Percentiles rank a stretch among this genome's conserved stretches.
Conservation (phyloP, 176 grass and related monocot species). For the Avena sativa region DNA sequence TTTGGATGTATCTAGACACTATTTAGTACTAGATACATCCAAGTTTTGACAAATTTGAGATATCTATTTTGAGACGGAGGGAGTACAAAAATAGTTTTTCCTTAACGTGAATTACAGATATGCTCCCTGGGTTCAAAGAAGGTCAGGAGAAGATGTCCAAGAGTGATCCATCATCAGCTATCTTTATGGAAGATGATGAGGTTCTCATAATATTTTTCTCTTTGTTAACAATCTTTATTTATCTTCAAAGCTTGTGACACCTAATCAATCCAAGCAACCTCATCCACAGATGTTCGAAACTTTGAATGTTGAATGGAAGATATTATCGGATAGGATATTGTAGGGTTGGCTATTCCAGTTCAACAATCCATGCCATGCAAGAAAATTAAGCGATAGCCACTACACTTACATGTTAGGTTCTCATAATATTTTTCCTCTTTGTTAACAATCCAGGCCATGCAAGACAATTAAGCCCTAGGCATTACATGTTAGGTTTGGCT, state of each 20-base stretch:
- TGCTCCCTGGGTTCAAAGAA: conserved; percentile 94
- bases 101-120: conserved; percentile 63
- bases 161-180: conserved; percentile 81
- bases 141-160: conserved; percentile 98
- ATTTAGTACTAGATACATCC: too few species aligned
- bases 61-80: too few species aligned
- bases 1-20: too few species aligned
- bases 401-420: conserved; percentile 5
- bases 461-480: too few species aligned
- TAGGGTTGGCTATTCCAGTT: neutral
- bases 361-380: neutral
- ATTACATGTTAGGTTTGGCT: neutral
- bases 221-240: neutral
- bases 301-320: neutral
- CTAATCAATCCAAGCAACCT: conserved; percentile 4
- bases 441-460: too few species aligned
- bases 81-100: neutral
- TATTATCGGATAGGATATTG: conserved; percentile 17
- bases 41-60: too few species aligned
- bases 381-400: neutral
- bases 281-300: neutral
- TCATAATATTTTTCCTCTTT: too few species aligned
- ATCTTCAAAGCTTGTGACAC: conserved; percentile 13
- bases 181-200: conserved; percentile 98
- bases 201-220: conserved; percentile 42